Percentiles rank a stretch among this genome's conserved stretches.
phyloP scores from a whole-genome alignment of 2,329 filamentous ascomycete genomes.

The Fusarium annulatum region DNA sequence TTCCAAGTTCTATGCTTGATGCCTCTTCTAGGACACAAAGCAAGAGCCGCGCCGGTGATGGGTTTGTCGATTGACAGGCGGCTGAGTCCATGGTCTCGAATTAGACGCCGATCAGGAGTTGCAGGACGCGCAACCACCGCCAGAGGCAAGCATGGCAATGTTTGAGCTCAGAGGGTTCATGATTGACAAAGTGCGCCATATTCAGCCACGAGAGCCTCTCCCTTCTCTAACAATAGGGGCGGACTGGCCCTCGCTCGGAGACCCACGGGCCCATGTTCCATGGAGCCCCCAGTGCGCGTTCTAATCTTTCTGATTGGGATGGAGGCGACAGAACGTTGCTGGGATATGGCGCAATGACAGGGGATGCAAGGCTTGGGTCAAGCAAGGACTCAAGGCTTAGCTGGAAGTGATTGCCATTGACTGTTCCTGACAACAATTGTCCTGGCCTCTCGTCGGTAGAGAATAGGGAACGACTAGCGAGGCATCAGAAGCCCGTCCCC shows the following conservation, averaged over 20 bases:
- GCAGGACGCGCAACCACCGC: conserved; percentile 43
- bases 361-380: conserved; percentile 39
- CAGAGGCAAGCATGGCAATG: conserved; percentile 7
- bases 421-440: conserved; percentile 14
- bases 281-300: conserved; percentile 16
- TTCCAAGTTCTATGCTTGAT: conserved; percentile 24
- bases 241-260: conserved; percentile 32
- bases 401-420: conserved; percentile 23
- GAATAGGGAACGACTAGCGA: conserved; percentile 15
- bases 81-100: conserved; percentile 15
- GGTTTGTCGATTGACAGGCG: conserved; percentile 19
- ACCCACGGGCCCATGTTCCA: conserved; percentile 34
- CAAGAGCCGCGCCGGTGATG: conserved; percentile 14
- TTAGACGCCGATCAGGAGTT: conserved; percentile 39
- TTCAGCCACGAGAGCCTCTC: conserved; percentile 32
- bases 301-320: conserved; percentile 35
- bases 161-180: conserved; percentile 23
- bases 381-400: conserved; percentile 27
- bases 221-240: conserved; percentile 38
- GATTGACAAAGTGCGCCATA: conserved; percentile 20
- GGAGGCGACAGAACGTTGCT: conserved; percentile 19
- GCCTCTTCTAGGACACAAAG: not conserved
- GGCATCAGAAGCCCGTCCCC: conserved; percentile 5
- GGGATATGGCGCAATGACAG: conserved; percentile 45
- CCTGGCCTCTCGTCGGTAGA: not conserved